Evolutionary conservation across 2,329 filamentous ascomycete species (phyloP).

Genomic region (Lachnellula hyalina): DNA sequence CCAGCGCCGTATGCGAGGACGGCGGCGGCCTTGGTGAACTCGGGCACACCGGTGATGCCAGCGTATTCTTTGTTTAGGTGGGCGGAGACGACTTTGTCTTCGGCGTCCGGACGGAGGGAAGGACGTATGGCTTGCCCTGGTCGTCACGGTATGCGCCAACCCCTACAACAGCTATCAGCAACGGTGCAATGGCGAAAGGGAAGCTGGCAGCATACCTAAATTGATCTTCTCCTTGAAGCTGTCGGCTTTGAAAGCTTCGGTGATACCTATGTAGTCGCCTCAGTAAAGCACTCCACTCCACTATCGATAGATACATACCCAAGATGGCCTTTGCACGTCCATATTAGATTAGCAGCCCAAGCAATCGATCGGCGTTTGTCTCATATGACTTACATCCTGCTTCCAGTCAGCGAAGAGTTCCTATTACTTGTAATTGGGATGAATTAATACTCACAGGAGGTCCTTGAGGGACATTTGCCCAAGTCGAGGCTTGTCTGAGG

Average conservation of each 20-base stretch:
- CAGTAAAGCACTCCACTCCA: conserved; percentile 9
- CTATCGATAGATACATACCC: conserved; percentile 44
- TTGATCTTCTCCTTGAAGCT: conserved; percentile 95
- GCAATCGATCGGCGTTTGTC: conserved; percentile 26
- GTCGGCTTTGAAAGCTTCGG: conserved; percentile 98
- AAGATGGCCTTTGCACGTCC: conserved; percentile 60
- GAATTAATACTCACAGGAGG: conserved; percentile 68
- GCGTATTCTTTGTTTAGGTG: conserved; percentile 95
- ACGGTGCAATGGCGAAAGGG: conserved; percentile 2
- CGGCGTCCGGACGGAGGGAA: conserved; percentile 84
- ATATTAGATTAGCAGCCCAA: conserved; percentile 28
- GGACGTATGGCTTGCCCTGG: conserved; percentile 94
- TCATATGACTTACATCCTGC: conserved; percentile 33
- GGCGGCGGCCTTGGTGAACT: conserved; percentile 90
- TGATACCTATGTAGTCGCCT: conserved; percentile 60
- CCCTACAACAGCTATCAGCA: conserved; percentile 45
- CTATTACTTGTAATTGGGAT: conserved; percentile 1
- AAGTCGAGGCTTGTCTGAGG: conserved; percentile 56
- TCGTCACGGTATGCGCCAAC: conserved; percentile 98
- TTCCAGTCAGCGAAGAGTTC: conserved; percentile 13
- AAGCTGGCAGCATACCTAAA: conserved; percentile 58
- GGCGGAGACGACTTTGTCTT: conserved; percentile 75
- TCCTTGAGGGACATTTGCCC: conserved; percentile 87
- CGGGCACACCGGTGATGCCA: conserved; percentile 90
- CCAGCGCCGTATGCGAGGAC: conserved; percentile 83